Conservation (phyloP, 306 rosid species). For the Trichosanthes cucumerina region DNA sequence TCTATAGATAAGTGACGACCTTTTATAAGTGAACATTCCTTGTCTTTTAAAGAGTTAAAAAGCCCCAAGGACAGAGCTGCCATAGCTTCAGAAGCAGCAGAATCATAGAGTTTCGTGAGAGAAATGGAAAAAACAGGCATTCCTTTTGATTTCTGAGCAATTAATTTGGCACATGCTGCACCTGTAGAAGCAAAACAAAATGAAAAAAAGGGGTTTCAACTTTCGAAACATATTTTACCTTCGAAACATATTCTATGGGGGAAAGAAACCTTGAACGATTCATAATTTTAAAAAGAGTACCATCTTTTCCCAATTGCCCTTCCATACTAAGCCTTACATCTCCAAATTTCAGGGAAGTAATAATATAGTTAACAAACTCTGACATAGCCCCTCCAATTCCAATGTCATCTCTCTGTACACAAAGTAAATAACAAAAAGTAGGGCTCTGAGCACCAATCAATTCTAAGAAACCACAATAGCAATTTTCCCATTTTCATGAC, state of each 20-base stretch:
- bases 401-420: slow-evolving; percentile 64
- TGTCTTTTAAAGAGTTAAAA: slow-evolving; percentile 41
- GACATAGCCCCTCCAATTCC: slow-evolving; percentile 82
- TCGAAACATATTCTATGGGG: neutral
- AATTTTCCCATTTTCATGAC: neutral
- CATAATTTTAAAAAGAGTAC: slow-evolving; percentile 1
- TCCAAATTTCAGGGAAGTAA: slow-evolving; percentile 52
- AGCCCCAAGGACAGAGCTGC: slow-evolving; percentile 51
- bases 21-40: slow-evolving; percentile 25
- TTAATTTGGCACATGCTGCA: slow-evolving; percentile 42
- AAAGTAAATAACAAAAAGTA: neutral
- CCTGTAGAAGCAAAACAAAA: slow-evolving; percentile 20
- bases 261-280: neutral
- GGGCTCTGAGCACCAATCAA: neutral
- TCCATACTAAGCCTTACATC: slow-evolving; percentile 58
- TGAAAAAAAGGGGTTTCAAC: neutral
- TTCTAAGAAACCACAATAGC: neutral
- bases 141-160: slow-evolving; percentile 78
- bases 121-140: slow-evolving; percentile 69
- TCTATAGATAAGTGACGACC: slow-evolving; percentile 25
- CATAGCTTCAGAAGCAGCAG: slow-evolving; percentile 50
- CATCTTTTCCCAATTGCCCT: slow-evolving; percentile 26
- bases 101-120: slow-evolving; percentile 50
- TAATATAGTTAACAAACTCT: slow-evolving; percentile 63
- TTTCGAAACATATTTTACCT: neutral